Conservation (phyloP, 192 early-diverging fungal genomes). For the Coemansia sp. region DNA sequence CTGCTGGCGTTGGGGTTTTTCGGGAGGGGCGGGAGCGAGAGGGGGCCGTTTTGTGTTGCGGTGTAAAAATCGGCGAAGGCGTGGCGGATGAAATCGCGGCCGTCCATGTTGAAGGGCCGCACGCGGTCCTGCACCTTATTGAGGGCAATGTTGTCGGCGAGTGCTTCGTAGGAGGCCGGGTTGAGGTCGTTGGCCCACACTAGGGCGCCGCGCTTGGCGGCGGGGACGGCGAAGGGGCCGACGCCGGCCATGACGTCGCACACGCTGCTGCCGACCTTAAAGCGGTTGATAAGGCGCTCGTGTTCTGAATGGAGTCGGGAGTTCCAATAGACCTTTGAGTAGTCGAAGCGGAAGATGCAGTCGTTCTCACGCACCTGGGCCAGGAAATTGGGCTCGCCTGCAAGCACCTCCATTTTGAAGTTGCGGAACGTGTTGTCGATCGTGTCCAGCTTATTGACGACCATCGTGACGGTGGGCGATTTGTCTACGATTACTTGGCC, state of each 20-base stretch:
- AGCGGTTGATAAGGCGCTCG: slow-evolving; percentile 80
- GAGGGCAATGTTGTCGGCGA: slow-evolving; percentile 75
- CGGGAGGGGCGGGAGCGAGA: slow-evolving; percentile 15
- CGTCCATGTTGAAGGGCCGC: slow-evolving; percentile 84
- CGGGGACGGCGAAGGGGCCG: slow-evolving; percentile 94
- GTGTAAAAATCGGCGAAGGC: slow-evolving; percentile 66
- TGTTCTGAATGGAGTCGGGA: slow-evolving; percentile 95
- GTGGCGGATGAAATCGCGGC: slow-evolving; percentile 82
- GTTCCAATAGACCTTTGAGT: slow-evolving; percentile 99
- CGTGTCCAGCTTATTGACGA: slow-evolving; percentile 95
- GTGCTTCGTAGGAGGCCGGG: slow-evolving; percentile 79
- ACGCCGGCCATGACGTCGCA: slow-evolving; percentile 99
- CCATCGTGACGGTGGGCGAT: slow-evolving; percentile 80
- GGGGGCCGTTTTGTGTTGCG: neutral
- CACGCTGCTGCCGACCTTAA: slow-evolving; percentile 67
- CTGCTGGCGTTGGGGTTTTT: slow-evolving; percentile 10
- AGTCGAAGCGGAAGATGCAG: slow-evolving; percentile 91
- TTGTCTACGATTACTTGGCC: slow-evolving; percentile 97
- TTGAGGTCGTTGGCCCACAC: slow-evolving; percentile 99
- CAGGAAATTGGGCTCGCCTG: slow-evolving; percentile 83
- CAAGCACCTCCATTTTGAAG: slow-evolving; percentile 97
- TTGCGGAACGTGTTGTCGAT: slow-evolving; percentile 96
- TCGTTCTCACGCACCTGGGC: slow-evolving; percentile 88
- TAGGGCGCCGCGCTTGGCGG: slow-evolving; percentile 74
- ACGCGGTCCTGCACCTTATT: slow-evolving; percentile 85